Conservation (phyloP, 2,329 filamentous ascomycete genomes). For the Trichoderma oligosporum region DNA sequence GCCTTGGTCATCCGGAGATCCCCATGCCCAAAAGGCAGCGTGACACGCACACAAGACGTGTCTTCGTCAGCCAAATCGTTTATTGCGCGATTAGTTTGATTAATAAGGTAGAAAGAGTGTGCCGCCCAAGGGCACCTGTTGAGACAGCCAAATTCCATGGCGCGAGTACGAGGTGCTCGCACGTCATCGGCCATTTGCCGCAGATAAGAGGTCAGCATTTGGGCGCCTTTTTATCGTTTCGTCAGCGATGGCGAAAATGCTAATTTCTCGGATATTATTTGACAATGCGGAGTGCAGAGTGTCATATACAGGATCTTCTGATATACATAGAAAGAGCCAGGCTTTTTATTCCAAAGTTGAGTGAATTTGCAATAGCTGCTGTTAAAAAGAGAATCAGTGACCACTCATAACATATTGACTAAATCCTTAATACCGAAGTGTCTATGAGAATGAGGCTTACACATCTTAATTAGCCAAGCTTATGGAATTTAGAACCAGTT, state of each 20-base stretch:
- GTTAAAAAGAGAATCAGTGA: too few species aligned
- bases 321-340: too few species aligned
- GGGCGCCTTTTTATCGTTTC: background rate
- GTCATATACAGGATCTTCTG: too few species aligned
- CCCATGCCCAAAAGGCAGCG: conserved; percentile 3
- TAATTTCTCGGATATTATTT: background rate
- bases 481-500: too few species aligned
- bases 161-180: conserved; percentile 15
- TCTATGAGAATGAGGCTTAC: too few species aligned
- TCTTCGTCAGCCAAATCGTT: conserved; percentile 16
- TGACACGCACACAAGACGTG: conserved; percentile 18
- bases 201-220: conserved; percentile 1
- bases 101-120: conserved; percentile 12
- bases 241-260: background rate
- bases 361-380: too few species aligned
- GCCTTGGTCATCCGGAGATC: conserved; percentile 5
- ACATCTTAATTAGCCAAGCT: too few species aligned
- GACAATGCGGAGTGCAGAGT: background rate
- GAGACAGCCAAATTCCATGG: conserved; percentile 10
- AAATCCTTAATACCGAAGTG: too few species aligned
- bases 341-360: too few species aligned
- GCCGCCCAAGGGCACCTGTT: background rate
- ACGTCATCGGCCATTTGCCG: conserved; percentile 13
- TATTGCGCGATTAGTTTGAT: conserved; percentile 20
- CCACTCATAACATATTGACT: too few species aligned